These are phyloP conservation scores for Lathyrus sativus DNA, from an alignment of 306 rosid genomes.

Conservation along the genomic window DNA sequence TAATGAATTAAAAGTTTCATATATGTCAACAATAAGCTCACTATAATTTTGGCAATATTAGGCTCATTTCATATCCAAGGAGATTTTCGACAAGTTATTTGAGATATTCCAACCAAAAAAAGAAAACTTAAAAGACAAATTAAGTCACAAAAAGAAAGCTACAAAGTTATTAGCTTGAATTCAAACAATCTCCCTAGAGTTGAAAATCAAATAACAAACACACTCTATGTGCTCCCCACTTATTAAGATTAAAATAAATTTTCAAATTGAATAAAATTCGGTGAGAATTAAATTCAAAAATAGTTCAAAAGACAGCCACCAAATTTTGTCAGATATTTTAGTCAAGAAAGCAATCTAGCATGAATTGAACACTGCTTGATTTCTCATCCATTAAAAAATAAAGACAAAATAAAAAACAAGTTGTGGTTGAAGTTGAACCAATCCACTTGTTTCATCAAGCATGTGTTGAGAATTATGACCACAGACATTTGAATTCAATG, in stretches of 20 bases:
- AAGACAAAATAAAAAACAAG: conserved; percentile 7
- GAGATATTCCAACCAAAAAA: neutral
- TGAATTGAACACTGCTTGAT: conserved; percentile 17
- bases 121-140: neutral
- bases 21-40: neutral
- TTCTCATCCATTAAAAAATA: neutral
- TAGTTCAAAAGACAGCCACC: conserved; percentile 30
- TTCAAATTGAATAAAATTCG: no score
- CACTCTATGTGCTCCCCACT: neutral
- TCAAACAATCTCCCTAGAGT: neutral
- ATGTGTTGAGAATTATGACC: conserved; percentile 36
- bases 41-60: neutral
- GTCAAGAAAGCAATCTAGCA: conserved; percentile 33
- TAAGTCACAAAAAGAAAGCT: conserved; percentile 7
- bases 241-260: no score
- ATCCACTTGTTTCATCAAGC: conserved; percentile 7
- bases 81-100: neutral
- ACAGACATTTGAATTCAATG: conserved; percentile 36
- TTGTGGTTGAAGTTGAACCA: conserved; percentile 38
- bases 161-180: neutral
- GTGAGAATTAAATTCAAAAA: no score
- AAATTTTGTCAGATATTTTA: neutral
- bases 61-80: neutral
- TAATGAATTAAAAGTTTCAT: neutral
- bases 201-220: no score